phyloP scores from a whole-genome alignment of 176 grass and related monocot species.

The Rhynchospora pubera region DNA sequence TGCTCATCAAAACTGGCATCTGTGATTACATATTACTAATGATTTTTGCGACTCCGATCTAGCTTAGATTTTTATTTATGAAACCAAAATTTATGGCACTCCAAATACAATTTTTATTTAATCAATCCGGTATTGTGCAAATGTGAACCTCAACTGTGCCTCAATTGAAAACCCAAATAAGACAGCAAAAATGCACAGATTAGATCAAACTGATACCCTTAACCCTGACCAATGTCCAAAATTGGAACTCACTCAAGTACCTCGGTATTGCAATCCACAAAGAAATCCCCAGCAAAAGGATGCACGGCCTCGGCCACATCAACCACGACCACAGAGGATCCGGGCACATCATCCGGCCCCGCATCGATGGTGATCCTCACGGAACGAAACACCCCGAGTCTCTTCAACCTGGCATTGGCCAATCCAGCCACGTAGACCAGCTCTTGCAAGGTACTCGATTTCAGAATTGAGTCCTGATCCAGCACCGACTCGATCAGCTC shows the following conservation, averaged over 20 bases:
- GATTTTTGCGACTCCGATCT: not conserved
- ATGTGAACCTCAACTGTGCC: not conserved
- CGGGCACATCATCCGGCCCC: slow-evolving; percentile 37
- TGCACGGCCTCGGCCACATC: slow-evolving; percentile 53
- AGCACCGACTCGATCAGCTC: slow-evolving; percentile 52
- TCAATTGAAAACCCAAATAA: not conserved
- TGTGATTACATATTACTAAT: not conserved
- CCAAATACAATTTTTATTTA: not conserved
- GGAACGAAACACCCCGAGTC: slow-evolving; percentile 58
- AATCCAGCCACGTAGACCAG: slow-evolving; percentile 53
- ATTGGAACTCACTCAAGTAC: slow-evolving; percentile 14
- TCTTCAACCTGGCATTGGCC: slow-evolving; percentile 53
- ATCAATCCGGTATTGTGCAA: not conserved
- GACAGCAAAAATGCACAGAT: not conserved
- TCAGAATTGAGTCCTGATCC: slow-evolving; percentile 36
- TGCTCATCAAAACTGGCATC: not conserved
- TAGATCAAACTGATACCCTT: not conserved
- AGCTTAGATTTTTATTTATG: not conserved
- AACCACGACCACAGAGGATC: slow-evolving; percentile 41
- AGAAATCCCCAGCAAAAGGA: slow-evolving; percentile 39
- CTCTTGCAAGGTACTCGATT: slow-evolving; percentile 59
- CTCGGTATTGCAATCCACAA: slow-evolving; percentile 38
- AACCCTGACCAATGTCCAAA: not conserved
- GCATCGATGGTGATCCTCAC: slow-evolving; percentile 77
- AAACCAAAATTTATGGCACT: not conserved